Evolutionary conservation across 208 protist genomes (phyloP), one percentile per base, ranked within the genome.

Genomic region (Leishmania mexicana): DNA sequence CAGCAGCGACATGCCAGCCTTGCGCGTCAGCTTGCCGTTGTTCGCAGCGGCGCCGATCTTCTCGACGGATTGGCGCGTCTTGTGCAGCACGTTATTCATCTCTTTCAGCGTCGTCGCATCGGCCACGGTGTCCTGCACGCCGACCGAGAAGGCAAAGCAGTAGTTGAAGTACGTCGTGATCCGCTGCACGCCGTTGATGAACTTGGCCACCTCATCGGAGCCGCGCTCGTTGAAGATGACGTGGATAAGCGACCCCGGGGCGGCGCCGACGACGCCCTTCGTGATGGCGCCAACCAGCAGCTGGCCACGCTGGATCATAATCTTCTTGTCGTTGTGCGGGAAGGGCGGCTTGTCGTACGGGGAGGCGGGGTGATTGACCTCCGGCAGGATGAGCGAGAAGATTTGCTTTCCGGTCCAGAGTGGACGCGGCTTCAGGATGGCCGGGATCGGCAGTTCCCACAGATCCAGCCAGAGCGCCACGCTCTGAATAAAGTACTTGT

Each of bases 391-490:
- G 24, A 99, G 80, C 21, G 98, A 99, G 84, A 99, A 99, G 35
- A 99, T 76, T 91, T 99, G 99, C 95, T 99, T 99, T 67, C 99
- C 99, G 3, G 99, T 99, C 99, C 99, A 99, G 15, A 99, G 85
- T 42, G 94, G 95, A 40, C 93, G 89, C 75, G 86, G 99, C 89
- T 99, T 99, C 21, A 99, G 83, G 68, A 99, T 99, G 47, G 99
- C 98, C 13, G 99, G 99, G 40, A 95, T 87, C 31, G 99, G 99
- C 28, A 99, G 74, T 84, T 99, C 94, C 89, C 93, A 99, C 11
- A 92, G 64, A 73, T 98, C 92, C n/a, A 99, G 77, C 89, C 97
- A 99, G 89, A 99, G 98, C 10, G 99, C 89, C 3, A 99, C 89
- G 83, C 99, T 99, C 95, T 99, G 99, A 68, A 99, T 90, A 68